Conservation (phyloP, 805 yeast species). For the Limtongozyma cylindracea region DNA sequence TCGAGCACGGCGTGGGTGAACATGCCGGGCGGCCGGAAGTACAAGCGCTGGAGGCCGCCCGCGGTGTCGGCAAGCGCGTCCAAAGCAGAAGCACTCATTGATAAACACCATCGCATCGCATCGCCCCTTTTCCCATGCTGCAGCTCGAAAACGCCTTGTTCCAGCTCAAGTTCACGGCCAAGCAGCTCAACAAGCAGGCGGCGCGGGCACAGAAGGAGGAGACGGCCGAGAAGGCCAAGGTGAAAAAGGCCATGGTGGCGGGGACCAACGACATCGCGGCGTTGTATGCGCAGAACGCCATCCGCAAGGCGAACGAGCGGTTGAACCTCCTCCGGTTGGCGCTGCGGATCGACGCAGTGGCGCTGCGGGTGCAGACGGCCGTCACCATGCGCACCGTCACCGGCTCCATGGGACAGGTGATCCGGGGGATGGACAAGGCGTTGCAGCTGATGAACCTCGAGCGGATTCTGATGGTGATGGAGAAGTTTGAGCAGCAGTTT, state of each 20-base stretch:
- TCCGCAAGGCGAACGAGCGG: constrained; percentile 72
- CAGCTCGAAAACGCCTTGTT: constrained; percentile 8
- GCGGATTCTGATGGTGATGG: constrained; percentile 84
- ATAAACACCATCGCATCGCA: too few species aligned
- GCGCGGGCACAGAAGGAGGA: constrained; percentile 81
- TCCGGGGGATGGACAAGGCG: constrained; percentile 90
- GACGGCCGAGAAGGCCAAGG: constrained; percentile 60
- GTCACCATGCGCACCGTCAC: constrained; percentile 94
- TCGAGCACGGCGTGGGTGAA: constrained; percentile 37
- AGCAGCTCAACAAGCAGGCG: constrained; percentile 78
- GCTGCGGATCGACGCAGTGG: constrained; percentile 85
- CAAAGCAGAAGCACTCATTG: too few species aligned
- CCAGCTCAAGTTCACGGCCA: constrained; percentile 51
- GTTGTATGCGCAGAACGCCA: constrained; percentile 88
- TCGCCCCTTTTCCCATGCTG: too few species aligned
- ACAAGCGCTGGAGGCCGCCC: too few species aligned
- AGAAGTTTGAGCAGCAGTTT: constrained; percentile 85
- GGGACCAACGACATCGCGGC: constrained; percentile 85
- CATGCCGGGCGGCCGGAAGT: constrained; percentile 31
- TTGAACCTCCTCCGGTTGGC: constrained; percentile 61
- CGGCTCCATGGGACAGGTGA: constrained; percentile 81
- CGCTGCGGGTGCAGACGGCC: constrained; percentile 89
- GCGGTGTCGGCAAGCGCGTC: too few species aligned
- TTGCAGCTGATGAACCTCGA: constrained; percentile 90
- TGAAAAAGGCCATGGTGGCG: constrained; percentile 66